phyloP scores from a whole-genome alignment of 2,329 filamentous ascomycete species.

The Pseudogymnoascus sp. region DNA sequence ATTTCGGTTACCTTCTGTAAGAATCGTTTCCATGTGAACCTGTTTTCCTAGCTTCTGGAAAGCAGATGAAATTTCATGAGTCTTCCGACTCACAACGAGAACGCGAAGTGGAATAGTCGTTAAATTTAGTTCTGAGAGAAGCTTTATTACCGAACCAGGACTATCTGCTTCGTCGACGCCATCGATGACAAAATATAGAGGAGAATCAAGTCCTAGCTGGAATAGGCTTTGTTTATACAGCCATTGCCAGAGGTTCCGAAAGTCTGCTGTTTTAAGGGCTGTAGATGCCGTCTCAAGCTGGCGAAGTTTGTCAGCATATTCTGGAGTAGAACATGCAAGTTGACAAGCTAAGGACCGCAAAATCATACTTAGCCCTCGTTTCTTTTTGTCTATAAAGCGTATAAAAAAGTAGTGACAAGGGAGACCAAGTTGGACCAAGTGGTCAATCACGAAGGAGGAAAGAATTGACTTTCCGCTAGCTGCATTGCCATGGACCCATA shows the following conservation, averaged over 20 bases:
- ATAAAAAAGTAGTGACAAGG: not conserved
- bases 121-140: slow-evolving; percentile 22
- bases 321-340: not conserved
- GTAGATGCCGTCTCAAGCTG: not conserved
- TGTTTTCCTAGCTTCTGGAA: slow-evolving; percentile 15
- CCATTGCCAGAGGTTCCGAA: slow-evolving; percentile 9
- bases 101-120: slow-evolving; percentile 23
- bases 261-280: not conserved
- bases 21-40: slow-evolving; percentile 2
- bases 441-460: slow-evolving; percentile 9
- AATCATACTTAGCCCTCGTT: not conserved
- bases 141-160: slow-evolving; percentile 22
- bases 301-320: not conserved
- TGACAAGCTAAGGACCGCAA: not conserved
- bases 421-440: not conserved
- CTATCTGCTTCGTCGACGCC: slow-evolving; percentile 11
- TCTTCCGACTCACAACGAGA: slow-evolving; percentile 27
- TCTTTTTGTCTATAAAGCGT: not conserved
- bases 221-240: slow-evolving; percentile 3
- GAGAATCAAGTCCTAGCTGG: not conserved
- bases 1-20: slow-evolving; percentile 15
- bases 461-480: slow-evolving; percentile 14
- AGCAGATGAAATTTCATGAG: slow-evolving; percentile 17
- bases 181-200: slow-evolving; percentile 13
- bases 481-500: slow-evolving; percentile 10